Evolutionary conservation across 192 early-diverging fungal genomes (phyloP).

Genomic region (Coemansia sp.): DNA sequence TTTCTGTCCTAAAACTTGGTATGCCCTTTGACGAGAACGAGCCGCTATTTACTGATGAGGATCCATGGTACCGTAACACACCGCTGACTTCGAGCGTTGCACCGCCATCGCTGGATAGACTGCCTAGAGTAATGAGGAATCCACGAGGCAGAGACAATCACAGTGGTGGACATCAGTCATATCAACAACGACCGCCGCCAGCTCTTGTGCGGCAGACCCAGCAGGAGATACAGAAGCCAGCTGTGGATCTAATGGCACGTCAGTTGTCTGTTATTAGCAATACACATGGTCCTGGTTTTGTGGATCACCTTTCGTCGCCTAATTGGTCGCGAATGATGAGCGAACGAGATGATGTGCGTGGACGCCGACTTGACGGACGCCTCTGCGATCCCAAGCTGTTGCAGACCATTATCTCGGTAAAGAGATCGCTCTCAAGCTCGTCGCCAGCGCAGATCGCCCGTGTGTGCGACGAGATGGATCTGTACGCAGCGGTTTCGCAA

Average conservation of each 20-base stretch:
- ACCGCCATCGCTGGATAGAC: slow-evolving; percentile 23
- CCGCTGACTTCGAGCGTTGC: slow-evolving; percentile 19
- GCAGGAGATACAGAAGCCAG: not conserved
- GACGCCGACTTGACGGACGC: slow-evolving; percentile 16
- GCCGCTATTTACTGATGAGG: slow-evolving; percentile 31
- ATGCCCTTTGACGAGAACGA: slow-evolving; percentile 17
- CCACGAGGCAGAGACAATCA: not conserved
- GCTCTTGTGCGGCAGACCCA: slow-evolving; percentile 1
- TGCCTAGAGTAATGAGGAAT: slow-evolving; percentile 11
- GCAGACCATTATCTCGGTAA: slow-evolving; percentile 8
- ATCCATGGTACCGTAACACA: slow-evolving; percentile 26
- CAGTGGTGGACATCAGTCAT: not conserved
- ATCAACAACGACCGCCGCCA: slow-evolving; percentile 8
- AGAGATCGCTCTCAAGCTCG: not conserved
- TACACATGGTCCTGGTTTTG: slow-evolving; percentile 10
- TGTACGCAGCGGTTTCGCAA: slow-evolving; percentile 19
- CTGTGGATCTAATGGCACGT: not conserved
- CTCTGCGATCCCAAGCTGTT: slow-evolving; percentile 20
- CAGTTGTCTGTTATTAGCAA: slow-evolving; percentile 6
- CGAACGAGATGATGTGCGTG: slow-evolving; percentile 23
- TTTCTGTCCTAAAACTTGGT: not conserved
- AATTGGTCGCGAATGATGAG: slow-evolving; percentile 50
- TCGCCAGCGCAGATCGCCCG: not conserved
- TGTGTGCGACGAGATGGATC: not conserved
- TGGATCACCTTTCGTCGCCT: slow-evolving; percentile 14